Percentiles rank a stretch among this genome's conserved stretches.
phyloP scores from a whole-genome alignment of 2,329 filamentous ascomycete genomes.

The Fusarium chaquense region DNA sequence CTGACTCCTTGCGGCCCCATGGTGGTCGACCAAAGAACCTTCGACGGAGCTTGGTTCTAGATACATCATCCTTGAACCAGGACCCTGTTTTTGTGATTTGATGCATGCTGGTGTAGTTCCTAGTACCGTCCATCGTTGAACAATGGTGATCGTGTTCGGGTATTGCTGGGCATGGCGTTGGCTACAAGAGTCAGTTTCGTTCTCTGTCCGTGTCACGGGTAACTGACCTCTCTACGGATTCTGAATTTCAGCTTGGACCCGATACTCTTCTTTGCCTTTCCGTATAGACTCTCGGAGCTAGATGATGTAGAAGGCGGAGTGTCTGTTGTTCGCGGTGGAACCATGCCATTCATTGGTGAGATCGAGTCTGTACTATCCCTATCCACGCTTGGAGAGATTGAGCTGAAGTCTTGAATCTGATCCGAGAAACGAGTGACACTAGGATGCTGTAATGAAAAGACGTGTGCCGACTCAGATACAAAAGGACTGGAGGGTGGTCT shows the following conservation, averaged over 20 bases:
- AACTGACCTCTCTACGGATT: slow-evolving; percentile 28
- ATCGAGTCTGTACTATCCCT: slow-evolving; percentile 17
- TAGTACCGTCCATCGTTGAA: slow-evolving; percentile 21
- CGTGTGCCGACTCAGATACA: slow-evolving; percentile 61
- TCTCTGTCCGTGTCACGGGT: rapidly evolving
- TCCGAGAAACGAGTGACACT: slow-evolving; percentile 18
- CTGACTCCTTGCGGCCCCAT: slow-evolving; percentile 57
- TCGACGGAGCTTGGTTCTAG: slow-evolving; percentile 47
- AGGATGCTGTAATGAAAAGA: slow-evolving; percentile 59
- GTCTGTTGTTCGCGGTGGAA: not conserved
- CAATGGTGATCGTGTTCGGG: slow-evolving; percentile 29
- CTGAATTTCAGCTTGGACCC: slow-evolving; percentile 39
- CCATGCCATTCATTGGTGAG: slow-evolving; percentile 11
- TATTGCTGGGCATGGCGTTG: slow-evolving; percentile 23
- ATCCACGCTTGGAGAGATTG: slow-evolving; percentile 3
- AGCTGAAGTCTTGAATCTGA: slow-evolving; percentile 14
- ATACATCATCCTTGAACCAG: slow-evolving; percentile 51
- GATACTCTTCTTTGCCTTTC: slow-evolving; percentile 44
- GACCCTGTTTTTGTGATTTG: slow-evolving; percentile 42
- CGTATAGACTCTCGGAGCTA: slow-evolving; percentile 21
- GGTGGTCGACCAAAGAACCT: slow-evolving; percentile 58
- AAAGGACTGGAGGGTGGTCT: slow-evolving; percentile 56
- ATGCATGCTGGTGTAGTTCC: slow-evolving; percentile 35
- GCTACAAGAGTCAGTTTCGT: slow-evolving; percentile 24
- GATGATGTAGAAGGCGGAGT: slow-evolving; percentile 3